Evolutionary conservation across 371 early-diverging fungal genomes (phyloP), one percentile per base, ranked within the genome.

Genomic region (Apophysomyces trapeziformis): DNA sequence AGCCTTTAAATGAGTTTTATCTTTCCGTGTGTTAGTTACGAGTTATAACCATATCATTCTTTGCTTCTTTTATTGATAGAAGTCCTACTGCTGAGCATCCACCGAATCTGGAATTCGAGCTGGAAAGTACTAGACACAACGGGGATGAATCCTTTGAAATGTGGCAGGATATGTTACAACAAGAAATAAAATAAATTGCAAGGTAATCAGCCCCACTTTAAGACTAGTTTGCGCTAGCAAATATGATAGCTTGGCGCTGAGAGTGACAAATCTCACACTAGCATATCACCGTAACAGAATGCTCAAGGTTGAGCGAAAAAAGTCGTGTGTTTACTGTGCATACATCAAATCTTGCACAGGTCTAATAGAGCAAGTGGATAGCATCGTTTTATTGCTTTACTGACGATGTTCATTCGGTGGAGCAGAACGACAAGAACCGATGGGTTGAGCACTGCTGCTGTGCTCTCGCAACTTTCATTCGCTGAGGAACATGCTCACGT

Each of bases 81-180:
- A 44, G 62, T 16, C 44, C 62, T 1, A 46, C 62, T n/a, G 45
- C 18, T 21, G 47, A 47, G 5, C 44, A 47, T 50, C 54, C 54
- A 50, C 54, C 54, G 54, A 50, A 50, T 50, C 54, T 21, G 54
- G 54, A 50, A 50, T 50, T 50, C 54, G 54, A 50, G 54, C 54
- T 50, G 35, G 35, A 50, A 50, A 21, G 6, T 32, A 21, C n/a
- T 1, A n/a, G 54, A 21, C n/a, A 50, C 21, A n/a, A 26, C 21
- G 21, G 7, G 18, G 54, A 21, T 9, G 54, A 50, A 2, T 50
- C 54, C 21, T 50, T 18, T 50, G 54, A 50, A 9, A 9, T 50
- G 16, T 50, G 54, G 54, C 54, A 50, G 9, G 54, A 50, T n/a
- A 50, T 50, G 54, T 21, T 50, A 26, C 35, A 50, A 26, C 54